Base-by-base conservation (phyloP, 768 basidiomycete genomes). In the Boletales sp. region DNA sequence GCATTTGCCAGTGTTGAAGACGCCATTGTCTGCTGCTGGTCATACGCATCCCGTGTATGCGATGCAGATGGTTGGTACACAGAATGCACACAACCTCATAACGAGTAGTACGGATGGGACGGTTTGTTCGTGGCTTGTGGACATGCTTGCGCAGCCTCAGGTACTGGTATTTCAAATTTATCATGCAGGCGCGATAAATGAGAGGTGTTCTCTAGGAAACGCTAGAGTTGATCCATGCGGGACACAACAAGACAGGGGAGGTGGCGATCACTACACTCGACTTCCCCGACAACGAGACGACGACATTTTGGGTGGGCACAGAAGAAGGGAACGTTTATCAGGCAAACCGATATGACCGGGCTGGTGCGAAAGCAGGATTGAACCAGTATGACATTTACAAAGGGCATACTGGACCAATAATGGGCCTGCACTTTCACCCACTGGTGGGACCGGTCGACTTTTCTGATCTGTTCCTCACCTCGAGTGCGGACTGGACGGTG, bases 41-140 rank as follows among this genome's bases (percentile, higher is more conserved):
- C 96, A 99, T 65, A 98, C 96, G 4, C 95, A 99, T 70, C 96
- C 96, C 1, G 91, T 99, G 35, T 99, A 99, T 72, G 90, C 92
- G 0, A 96, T 99, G 86, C 86, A 90, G 57, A 93, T 97, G 86
- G 90, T 98, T 15, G 96, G 96, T 9, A 96, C 96, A 3, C 96
- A 98, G 70, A 97, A 98, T 65, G 96, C 96, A 1, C 94, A 98
- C 68, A 98, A 96, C 63, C 72, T 99, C 51, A 93, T 99, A 56
- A 93, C 94, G 11, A 91, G 89, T 61, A 96, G 94, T 60, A 97
- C 96, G 11, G 96, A 99, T 67, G 96, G 96, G 3, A 87, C 87
- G 25, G 91, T 99, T 6, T 98, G 96, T 69, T 91, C 90, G 66
- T 99, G 96, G 96, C 73, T 95, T 10, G 90, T 96, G 8, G 96